Percentiles rank a stretch among this genome's conserved stretches.
These are phyloP conservation scores for Prillingera fragicola DNA, from an alignment of 1,284 basidiomycete species.

Conservation along the genomic window DNA sequence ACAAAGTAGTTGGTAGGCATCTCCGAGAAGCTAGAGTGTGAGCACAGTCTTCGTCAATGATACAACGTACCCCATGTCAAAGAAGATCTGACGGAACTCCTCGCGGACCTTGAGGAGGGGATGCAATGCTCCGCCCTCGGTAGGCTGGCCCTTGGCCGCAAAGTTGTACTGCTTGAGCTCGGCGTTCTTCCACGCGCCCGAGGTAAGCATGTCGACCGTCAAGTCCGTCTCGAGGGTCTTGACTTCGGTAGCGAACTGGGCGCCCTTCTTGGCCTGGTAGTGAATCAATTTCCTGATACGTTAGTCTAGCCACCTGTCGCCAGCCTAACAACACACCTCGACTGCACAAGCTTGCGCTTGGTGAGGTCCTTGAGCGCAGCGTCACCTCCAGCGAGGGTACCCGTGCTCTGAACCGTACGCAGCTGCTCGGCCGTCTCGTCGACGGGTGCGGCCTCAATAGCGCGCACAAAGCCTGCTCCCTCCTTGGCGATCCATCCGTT, in stretches of 20 bases:
- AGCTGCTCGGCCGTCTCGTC: constrained; percentile 74
- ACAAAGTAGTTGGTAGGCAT: constrained; percentile 99
- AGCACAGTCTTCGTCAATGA: background rate
- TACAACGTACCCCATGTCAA: constrained; percentile 87
- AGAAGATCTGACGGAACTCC: constrained; percentile 96
- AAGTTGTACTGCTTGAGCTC: constrained; percentile 99
- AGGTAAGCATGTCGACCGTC: constrained; percentile 88
- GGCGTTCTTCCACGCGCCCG: constrained; percentile 88
- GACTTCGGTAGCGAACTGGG: constrained; percentile 84
- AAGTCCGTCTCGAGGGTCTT: constrained; percentile 97
- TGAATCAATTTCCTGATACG: constrained; percentile 84
- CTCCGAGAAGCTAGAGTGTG: constrained; percentile 78
- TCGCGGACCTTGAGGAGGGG: constrained; percentile 96
- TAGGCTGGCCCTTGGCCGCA: constrained; percentile 86
- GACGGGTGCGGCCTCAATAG: constrained; percentile 62
- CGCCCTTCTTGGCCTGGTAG: constrained; percentile 83
- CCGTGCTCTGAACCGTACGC: constrained; percentile 63
- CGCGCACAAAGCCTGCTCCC: constrained; percentile 76
- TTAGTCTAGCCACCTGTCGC: background rate
- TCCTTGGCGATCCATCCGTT: constrained; percentile 95
- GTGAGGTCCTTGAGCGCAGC: constrained; percentile 82
- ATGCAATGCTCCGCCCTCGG: constrained; percentile 85
- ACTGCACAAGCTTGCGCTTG: constrained; percentile 75
- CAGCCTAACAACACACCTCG: constrained; percentile 35
- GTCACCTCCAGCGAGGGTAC: constrained; percentile 58